These are phyloP conservation scores for Ensete glaucum DNA, from an alignment of 176 grass and related monocot genomes.

Conservation along the genomic window DNA sequence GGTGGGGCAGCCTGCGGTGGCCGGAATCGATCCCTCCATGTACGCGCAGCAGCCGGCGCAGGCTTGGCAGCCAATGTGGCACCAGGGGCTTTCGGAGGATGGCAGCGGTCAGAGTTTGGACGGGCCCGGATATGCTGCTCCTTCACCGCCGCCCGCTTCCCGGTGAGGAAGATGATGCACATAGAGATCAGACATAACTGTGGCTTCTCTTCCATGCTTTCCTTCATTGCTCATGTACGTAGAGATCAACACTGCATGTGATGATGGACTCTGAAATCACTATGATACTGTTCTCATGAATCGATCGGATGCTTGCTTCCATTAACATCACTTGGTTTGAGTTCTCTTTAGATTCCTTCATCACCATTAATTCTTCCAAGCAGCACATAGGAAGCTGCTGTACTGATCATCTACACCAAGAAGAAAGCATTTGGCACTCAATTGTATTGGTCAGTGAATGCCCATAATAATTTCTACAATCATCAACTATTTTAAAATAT, in stretches of 20 bases:
- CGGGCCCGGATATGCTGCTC: neutral
- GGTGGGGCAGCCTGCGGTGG: conserved; percentile 18
- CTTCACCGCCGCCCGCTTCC: neutral
- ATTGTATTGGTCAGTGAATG: no score
- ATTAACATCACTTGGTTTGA: no score
- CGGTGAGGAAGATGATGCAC: neutral
- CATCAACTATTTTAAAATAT: no score
- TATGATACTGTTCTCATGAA: no score
- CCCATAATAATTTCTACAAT: no score
- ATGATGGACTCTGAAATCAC: neutral
- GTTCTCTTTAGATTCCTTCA: no score
- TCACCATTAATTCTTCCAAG: no score
- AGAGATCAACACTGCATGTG: neutral
- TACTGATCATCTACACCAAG: no score
- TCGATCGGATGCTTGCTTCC: no score
- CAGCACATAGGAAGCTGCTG: no score
- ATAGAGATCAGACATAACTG: neutral
- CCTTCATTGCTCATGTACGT: neutral
- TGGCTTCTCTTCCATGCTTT: neutral
- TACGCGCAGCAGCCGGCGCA: conserved; percentile 19
- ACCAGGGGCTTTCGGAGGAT: neutral
- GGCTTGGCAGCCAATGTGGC: conserved; percentile 25
- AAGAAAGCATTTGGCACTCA: no score
- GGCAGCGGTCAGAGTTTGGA: conserved; percentile 14
- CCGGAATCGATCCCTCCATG: conserved; percentile 10